phyloP scores from a whole-genome alignment of 2,329 filamentous ascomycete species.

The Pseudogymnoascus sp. region DNA sequence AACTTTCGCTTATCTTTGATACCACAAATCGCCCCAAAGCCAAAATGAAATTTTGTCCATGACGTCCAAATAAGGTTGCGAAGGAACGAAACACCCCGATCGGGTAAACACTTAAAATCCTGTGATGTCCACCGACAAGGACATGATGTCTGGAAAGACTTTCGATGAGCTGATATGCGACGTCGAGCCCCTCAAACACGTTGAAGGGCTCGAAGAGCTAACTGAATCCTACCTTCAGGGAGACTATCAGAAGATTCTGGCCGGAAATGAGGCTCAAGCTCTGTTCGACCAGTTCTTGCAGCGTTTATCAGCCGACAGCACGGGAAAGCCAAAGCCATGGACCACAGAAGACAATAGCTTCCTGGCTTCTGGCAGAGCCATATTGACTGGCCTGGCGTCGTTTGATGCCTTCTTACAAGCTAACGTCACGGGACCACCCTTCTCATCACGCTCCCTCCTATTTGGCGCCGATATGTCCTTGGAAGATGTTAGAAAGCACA shows the following conservation, averaged over 20 bases:
- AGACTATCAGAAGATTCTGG: constrained; percentile 4
- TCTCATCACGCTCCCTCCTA: constrained; percentile 33
- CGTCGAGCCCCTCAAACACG: neutral
- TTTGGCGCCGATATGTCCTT: constrained; percentile 31
- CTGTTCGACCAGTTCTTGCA: neutral
- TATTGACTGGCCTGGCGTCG: constrained; percentile 52
- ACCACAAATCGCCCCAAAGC: neutral
- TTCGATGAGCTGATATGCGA: constrained; percentile 6
- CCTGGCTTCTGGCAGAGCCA: constrained; percentile 16
- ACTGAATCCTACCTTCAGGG: neutral
- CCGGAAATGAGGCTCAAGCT: neutral
- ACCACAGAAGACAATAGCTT: constrained; percentile 12
- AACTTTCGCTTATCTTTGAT: constrained; percentile 8
- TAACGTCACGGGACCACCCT: constrained; percentile 78
- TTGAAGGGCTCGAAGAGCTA: neutral
- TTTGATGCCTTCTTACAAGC: constrained; percentile 76
- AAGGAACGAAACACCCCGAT: neutral
- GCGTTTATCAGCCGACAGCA: neutral
- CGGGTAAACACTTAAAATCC: neutral
- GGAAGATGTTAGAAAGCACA: constrained; percentile 32
- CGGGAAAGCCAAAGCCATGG: neutral
- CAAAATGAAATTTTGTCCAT: neutral
- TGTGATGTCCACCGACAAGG: neutral
- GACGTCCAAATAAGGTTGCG: constrained; percentile 2
- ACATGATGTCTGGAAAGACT: neutral